These are phyloP conservation scores for Boletus sp. DNA, from an alignment of 768 basidiomycete species.

Conservation along the genomic window DNA sequence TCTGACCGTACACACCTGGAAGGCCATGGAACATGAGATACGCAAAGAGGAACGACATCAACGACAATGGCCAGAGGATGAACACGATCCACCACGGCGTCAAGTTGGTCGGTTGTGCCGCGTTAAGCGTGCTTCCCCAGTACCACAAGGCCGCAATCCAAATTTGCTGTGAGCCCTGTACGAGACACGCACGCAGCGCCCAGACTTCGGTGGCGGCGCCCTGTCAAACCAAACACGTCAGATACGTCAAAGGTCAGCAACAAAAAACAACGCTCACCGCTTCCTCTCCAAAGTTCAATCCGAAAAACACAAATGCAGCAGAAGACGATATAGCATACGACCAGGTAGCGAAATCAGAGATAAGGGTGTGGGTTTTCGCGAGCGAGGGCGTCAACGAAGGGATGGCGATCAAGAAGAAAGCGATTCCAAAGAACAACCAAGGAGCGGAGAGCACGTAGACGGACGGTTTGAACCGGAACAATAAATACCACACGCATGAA, in stretches of 20 bases:
- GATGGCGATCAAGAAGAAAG: slow-evolving; percentile 88
- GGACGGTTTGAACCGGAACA: slow-evolving; percentile 88
- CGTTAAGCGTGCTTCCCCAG: slow-evolving; percentile 84
- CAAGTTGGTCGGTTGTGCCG: slow-evolving; percentile 45
- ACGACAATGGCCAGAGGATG: slow-evolving; percentile 78
- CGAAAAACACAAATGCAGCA: slow-evolving; percentile 91
- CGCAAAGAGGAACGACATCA: slow-evolving; percentile 72
- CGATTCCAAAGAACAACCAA: slow-evolving; percentile 89
- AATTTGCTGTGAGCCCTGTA: slow-evolving; percentile 93
- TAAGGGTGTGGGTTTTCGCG: slow-evolving; percentile 56
- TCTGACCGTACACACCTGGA: slow-evolving; percentile 54
- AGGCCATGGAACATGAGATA: slow-evolving; percentile 85
- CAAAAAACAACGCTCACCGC: slow-evolving; percentile 52
- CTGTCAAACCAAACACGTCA: slow-evolving; percentile 33
- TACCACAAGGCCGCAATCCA: slow-evolving; percentile 97
- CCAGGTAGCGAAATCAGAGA: slow-evolving; percentile 85
- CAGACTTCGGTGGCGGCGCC: slow-evolving; percentile 95
- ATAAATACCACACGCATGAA: slow-evolving; percentile 83
- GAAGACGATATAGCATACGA: slow-evolving; percentile 90
- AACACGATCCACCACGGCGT: slow-evolving; percentile 86
- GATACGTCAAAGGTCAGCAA: background rate
- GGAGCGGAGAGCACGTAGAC: slow-evolving; percentile 83
- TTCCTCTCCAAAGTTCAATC: slow-evolving; percentile 96
- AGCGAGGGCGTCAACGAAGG: slow-evolving; percentile 70
- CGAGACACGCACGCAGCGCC: slow-evolving; percentile 87